phyloP scores from a whole-genome alignment of 805 yeast genomes.

The Wickerhamomyces kurtzmanii region DNA sequence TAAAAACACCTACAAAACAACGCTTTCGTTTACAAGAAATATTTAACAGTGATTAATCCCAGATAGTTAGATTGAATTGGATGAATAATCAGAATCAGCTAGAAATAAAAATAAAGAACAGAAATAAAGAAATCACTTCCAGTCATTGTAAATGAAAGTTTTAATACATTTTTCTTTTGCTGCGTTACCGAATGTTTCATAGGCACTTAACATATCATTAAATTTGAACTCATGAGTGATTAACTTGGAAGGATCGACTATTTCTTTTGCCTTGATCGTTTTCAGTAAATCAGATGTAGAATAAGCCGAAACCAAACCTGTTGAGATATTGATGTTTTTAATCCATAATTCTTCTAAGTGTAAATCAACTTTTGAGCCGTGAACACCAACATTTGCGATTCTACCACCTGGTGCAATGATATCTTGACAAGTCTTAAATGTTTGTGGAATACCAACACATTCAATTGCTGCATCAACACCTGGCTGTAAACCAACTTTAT shows the following conservation, averaged over 20 bases:
- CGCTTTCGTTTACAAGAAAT: too few relatives aligned
- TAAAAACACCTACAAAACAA: too few relatives aligned
- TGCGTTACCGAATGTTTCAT: conserved; percentile 46
- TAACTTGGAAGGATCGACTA: conserved; percentile 39
- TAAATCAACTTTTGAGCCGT: conserved; percentile 30
- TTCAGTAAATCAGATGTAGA: conserved; percentile 28
- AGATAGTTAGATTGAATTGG: too few relatives aligned
- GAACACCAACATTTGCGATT: conserved; percentile 56
- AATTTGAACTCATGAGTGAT: conserved; percentile 52
- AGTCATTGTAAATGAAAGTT: conserved; percentile 16
- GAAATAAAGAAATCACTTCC: too few relatives aligned
- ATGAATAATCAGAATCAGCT: too few relatives aligned
- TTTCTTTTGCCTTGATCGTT: conserved; percentile 19
- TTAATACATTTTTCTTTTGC: conserved; percentile 50
- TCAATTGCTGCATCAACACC: conserved; percentile 56
- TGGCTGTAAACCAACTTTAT: conserved; percentile 21
- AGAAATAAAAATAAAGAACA: too few relatives aligned
- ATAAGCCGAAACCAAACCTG: conserved; percentile 41
- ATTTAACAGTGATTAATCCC: too few relatives aligned
- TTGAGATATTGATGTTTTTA: conserved; percentile 30
- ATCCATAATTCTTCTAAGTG: conserved; percentile 35
- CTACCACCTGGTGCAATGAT: conserved; percentile 51
- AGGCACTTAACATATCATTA: conserved; percentile 47
- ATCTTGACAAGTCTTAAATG: conserved; percentile 49
- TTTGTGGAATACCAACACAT: conserved; percentile 56